Conservation (phyloP, 2,329 filamentous ascomycete genomes). For the Didymella segeticola region DNA sequence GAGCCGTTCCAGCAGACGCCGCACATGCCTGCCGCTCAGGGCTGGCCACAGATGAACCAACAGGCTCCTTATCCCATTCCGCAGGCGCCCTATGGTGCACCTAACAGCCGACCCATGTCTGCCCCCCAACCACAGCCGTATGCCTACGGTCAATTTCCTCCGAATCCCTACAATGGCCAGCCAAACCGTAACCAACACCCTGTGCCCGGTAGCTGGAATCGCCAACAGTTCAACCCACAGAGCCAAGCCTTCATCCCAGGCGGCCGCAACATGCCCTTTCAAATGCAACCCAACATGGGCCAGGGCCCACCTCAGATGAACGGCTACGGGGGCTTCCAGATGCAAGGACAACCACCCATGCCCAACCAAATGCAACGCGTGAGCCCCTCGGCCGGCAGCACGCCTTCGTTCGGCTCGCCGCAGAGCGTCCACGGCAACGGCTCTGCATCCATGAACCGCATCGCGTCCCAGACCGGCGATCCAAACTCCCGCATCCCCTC, state of each 20-base stretch:
- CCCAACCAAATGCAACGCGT: constrained; percentile 35
- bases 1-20: constrained; percentile 42
- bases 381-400: constrained; percentile 36
- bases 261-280: constrained; percentile 48
- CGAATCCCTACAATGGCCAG: constrained; percentile 62
- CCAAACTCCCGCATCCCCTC: constrained; percentile 29
- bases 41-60: constrained; percentile 43
- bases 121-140: constrained; percentile 59
- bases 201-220: constrained; percentile 81
- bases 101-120: constrained; percentile 45
- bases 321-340: constrained; percentile 36
- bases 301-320: constrained; percentile 44
- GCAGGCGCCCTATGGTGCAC: constrained; percentile 35
- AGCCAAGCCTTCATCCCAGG: constrained; percentile 88
- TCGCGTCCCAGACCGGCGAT: constrained; percentile 33
- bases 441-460: constrained; percentile 30
- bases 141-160: constrained; percentile 79
- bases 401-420: constrained; percentile 40
- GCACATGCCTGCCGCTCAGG: constrained; percentile 37
- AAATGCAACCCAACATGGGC: constrained; percentile 41
- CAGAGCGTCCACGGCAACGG: constrained; percentile 32
- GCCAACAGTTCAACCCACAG: constrained; percentile 91
- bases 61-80: constrained; percentile 37
- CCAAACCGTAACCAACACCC: constrained; percentile 81
- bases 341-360: constrained; percentile 18